Conservation (phyloP, 106 monocot genomes). For the Dactylorhiza incarnata region DNA sequence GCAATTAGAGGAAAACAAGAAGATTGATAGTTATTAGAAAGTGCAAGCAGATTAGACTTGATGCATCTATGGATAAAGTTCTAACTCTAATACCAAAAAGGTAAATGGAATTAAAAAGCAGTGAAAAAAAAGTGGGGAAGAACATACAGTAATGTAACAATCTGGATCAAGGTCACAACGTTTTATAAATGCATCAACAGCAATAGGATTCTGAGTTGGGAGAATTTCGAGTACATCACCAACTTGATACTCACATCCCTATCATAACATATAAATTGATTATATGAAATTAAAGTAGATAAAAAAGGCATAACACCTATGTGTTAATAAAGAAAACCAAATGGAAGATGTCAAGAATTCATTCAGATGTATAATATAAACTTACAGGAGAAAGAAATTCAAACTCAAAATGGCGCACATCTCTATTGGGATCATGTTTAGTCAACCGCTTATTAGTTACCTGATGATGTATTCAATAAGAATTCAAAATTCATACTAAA, state of each 20-base stretch:
- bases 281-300: neutral
- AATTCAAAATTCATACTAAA: too few relatives aligned
- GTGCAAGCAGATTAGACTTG: too few relatives aligned
- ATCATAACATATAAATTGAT: neutral
- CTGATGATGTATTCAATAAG: slow-evolving; percentile 19
- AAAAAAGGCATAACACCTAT: too few relatives aligned
- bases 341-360: neutral
- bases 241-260: slow-evolving; percentile 68
- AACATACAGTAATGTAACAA: slow-evolving; percentile 56
- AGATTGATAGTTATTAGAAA: too few relatives aligned
- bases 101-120: neutral
- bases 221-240: slow-evolving; percentile 94
- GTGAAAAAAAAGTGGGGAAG: neutral
- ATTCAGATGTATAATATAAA: neutral
- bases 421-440: slow-evolving; percentile 42
- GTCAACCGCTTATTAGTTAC: slow-evolving; percentile 47
- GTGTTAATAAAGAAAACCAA: too few relatives aligned
- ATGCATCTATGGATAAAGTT: too few relatives aligned
- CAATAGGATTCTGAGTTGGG: slow-evolving; percentile 59
- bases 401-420: slow-evolving; percentile 85
- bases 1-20: too few relatives aligned
- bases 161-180: slow-evolving; percentile 79
- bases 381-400: slow-evolving; percentile 55
- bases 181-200: slow-evolving; percentile 71
- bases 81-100: too few relatives aligned